Percentiles rank a stretch among this genome's conserved stretches.
phyloP scores from a whole-genome alignment of 345 rosid species.

The Salix koriyanagi region DNA sequence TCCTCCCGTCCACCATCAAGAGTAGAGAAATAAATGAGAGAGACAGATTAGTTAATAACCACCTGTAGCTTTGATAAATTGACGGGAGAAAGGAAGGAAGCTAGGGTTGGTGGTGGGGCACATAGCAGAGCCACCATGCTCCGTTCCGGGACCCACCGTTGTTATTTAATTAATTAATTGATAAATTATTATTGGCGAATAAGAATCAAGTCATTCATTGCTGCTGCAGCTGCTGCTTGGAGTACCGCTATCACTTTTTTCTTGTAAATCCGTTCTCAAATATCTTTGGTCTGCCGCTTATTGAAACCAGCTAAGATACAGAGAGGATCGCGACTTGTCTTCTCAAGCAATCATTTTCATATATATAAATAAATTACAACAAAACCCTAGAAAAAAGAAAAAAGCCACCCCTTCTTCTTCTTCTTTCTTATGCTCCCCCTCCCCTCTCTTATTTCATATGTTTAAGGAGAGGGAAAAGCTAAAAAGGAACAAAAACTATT shows the following conservation, averaged over 20 bases:
- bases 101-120: neutral
- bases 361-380: neutral
- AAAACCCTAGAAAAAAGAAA: neutral
- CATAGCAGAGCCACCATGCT: slow-evolving; percentile 11
- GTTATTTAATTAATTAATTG: neutral
- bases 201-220: neutral
- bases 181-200: neutral
- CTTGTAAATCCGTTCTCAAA: too few relatives aligned
- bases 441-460: too few relatives aligned
- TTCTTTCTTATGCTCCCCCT: too few relatives aligned
- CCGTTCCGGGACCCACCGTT: slow-evolving; percentile 19
- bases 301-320: neutral
- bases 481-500: neutral
- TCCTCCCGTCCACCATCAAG: neutral
- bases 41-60: too few relatives aligned
- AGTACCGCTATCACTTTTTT: too few relatives aligned
- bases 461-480: neutral
- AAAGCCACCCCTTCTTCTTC: neutral
- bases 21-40: too few relatives aligned
- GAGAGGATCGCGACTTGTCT: neutral
- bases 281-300: neutral
- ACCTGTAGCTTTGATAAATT: neutral
- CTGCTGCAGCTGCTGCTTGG: too few relatives aligned
- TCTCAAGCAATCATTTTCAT: neutral
- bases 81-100: neutral